These are phyloP conservation scores for Spergularia bocconei DNA, from an alignment of 148 eudicot genomes.

Conservation along the genomic window DNA sequence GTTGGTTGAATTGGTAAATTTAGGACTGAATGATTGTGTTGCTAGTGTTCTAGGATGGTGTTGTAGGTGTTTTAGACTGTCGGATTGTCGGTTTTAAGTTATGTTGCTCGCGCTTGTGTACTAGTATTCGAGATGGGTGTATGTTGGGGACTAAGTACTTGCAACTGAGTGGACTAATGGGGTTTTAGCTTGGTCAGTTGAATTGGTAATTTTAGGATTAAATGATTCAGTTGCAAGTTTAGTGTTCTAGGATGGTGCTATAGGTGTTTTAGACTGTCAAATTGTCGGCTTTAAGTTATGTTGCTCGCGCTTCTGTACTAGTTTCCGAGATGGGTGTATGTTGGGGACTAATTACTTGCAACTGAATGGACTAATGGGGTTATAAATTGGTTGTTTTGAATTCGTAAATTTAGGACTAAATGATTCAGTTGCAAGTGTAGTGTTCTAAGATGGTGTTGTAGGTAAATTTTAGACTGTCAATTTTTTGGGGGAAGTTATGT, in stretches of 20 bases:
- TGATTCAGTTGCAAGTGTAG: neutral
- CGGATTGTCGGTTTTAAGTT: neutral
- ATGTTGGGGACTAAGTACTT: too few species aligned
- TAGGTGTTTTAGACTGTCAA: neutral
- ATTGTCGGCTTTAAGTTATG: too few species aligned
- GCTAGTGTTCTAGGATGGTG: neutral
- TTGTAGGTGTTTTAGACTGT: neutral
- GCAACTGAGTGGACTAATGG: neutral
- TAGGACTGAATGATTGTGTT: neutral
- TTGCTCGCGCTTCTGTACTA: too few species aligned
- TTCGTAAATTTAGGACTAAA: neutral
- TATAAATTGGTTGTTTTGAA: constrained; percentile 7
- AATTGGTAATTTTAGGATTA: neutral
- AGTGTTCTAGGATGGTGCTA: neutral
- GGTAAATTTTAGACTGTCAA: neutral
- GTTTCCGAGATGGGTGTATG: too few species aligned
- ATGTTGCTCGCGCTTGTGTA: neutral
- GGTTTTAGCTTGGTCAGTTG: constrained; percentile 8
- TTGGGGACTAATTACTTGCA: too few species aligned
- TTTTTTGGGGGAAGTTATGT: neutral
- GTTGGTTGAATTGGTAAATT: neutral
- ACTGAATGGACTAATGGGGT: neutral
- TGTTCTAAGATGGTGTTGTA: neutral
- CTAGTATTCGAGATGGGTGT: too few species aligned
- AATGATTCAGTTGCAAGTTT: neutral